phyloP scores from a whole-genome alignment of 1,284 basidiomycete species.

The Leccinum huronense region DNA sequence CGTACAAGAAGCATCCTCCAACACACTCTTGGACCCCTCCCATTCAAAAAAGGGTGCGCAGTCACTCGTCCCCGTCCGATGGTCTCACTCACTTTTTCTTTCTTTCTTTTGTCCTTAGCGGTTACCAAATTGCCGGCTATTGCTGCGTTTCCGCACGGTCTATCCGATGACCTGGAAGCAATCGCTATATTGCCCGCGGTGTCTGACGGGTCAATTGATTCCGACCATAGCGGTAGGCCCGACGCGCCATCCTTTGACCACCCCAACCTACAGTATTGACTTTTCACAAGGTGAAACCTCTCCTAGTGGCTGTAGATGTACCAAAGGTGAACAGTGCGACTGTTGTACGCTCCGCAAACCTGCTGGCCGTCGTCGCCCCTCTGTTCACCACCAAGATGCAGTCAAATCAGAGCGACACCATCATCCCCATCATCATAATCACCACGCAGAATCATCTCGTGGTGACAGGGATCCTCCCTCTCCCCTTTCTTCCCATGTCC shows the following conservation, averaged over 20 bases:
- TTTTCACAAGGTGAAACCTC: slow-evolving; percentile 40
- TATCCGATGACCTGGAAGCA: slow-evolving; percentile 63
- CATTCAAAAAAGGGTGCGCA: slow-evolving; percentile 58
- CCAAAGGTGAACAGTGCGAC: slow-evolving; percentile 45
- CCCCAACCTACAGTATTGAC: slow-evolving; percentile 35
- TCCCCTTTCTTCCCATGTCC: slow-evolving; percentile 41
- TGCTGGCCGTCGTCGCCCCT: slow-evolving; percentile 32
- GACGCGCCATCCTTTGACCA: slow-evolving; percentile 33
- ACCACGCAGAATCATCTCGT: slow-evolving; percentile 19
- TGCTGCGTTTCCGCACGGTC: slow-evolving; percentile 71
- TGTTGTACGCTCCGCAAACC: slow-evolving; percentile 53
- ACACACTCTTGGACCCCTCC: slow-evolving; percentile 34
- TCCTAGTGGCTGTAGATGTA: slow-evolving; percentile 48
- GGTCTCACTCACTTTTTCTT: slow-evolving; percentile 35
- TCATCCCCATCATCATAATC: slow-evolving; percentile 15
- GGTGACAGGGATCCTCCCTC: slow-evolving; percentile 16
- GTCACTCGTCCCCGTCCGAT: slow-evolving; percentile 2
- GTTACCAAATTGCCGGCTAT: slow-evolving; percentile 55
- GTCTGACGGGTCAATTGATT: slow-evolving; percentile 47
- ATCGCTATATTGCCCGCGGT: slow-evolving; percentile 48
- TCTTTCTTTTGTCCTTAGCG: slow-evolving; percentile 37
- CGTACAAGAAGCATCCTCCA: slow-evolving; percentile 34
- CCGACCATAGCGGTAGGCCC: slow-evolving; percentile 48
- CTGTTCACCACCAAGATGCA: slow-evolving; percentile 32
- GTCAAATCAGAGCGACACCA: slow-evolving; percentile 28